Evolutionary conservation across 495 filamentous ascomycete species (phyloP).

Genomic region (Penicillium turbatum): DNA sequence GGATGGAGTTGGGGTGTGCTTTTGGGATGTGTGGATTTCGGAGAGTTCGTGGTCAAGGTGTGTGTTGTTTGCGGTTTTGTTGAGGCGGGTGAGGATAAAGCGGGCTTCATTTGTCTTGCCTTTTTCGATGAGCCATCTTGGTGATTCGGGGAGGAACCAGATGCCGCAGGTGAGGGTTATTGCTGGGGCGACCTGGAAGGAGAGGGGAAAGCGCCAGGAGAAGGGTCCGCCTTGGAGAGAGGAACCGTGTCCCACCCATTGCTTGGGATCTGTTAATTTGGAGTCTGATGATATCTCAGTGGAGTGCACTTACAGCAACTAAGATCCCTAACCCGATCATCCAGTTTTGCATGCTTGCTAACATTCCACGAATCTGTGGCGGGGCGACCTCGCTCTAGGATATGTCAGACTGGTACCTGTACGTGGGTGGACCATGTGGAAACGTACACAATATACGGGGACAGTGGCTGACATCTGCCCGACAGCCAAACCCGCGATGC

Average conservation of each 20-base stretch:
- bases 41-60: slow-evolving; percentile 43
- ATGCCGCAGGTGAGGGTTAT: slow-evolving; percentile 46
- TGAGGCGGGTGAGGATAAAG: slow-evolving; percentile 31
- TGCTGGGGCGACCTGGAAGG: slow-evolving; percentile 49
- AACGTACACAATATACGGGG: slow-evolving; percentile 45
- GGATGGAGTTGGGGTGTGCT: slow-evolving; percentile 25
- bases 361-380: slow-evolving; percentile 20
- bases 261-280: slow-evolving; percentile 8
- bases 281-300: neutral
- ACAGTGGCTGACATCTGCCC: slow-evolving; percentile 49
- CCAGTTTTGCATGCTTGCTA: slow-evolving; percentile 36
- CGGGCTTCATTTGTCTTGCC: slow-evolving; percentile 43
- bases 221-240: slow-evolving; percentile 44
- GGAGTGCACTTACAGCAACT: slow-evolving; percentile 40
- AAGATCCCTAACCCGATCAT: slow-evolving; percentile 47
- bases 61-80: slow-evolving; percentile 38
- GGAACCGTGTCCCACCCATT: slow-evolving; percentile 53
- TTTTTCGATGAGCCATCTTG: slow-evolving; percentile 54
- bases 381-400: slow-evolving; percentile 35
- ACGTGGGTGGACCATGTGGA: slow-evolving; percentile 12
- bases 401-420: slow-evolving; percentile 12
- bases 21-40: slow-evolving; percentile 42
- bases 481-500: slow-evolving; percentile 47
- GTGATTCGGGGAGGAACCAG: slow-evolving; percentile 52
- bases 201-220: slow-evolving; percentile 54